These are phyloP conservation scores for Tephrocybe rancida DNA, from an alignment of 768 basidiomycete species.

Conservation along the genomic window DNA sequence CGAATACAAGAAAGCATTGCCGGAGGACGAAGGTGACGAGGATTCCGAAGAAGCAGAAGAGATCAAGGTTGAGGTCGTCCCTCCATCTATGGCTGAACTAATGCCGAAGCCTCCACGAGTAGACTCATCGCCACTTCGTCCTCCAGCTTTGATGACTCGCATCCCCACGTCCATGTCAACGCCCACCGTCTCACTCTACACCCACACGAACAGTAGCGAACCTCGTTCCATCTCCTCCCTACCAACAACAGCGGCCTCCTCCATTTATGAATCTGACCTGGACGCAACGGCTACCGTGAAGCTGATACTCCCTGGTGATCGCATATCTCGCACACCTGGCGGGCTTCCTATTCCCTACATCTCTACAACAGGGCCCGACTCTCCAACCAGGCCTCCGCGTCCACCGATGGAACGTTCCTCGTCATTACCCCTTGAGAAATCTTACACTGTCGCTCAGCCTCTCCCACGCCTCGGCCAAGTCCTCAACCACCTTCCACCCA, in stretches of 20 bases:
- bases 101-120: slow-evolving; percentile 2
- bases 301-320: slow-evolving; percentile 1
- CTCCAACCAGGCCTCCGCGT: slow-evolving; percentile 22
- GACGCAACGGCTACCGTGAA: slow-evolving; percentile 16
- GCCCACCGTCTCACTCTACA: slow-evolving; percentile 37
- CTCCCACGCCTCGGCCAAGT: slow-evolving; percentile 18
- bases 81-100: neutral
- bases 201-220: slow-evolving; percentile 26
- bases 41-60: slow-evolving; percentile 21
- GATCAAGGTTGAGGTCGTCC: neutral
- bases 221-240: slow-evolving; percentile 43
- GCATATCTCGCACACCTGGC: slow-evolving; percentile 29
- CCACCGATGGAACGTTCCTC: slow-evolving; percentile 2
- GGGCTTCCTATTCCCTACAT: slow-evolving; percentile 56
- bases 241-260: slow-evolving; percentile 28
- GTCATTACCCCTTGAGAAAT: slow-evolving; percentile 7
- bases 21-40: slow-evolving; percentile 30
- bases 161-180: slow-evolving; percentile 43
- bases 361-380: slow-evolving; percentile 50
- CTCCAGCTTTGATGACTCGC: slow-evolving; percentile 20
- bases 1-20: slow-evolving; percentile 39
- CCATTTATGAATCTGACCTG: slow-evolving; percentile 27
- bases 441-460: slow-evolving; percentile 11
- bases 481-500: slow-evolving; percentile 15
- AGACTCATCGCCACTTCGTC: slow-evolving; percentile 16